Evolutionary conservation across 2,329 filamentous ascomycete genomes (phyloP).

Genomic region (Colletotrichum costaricense): DNA sequence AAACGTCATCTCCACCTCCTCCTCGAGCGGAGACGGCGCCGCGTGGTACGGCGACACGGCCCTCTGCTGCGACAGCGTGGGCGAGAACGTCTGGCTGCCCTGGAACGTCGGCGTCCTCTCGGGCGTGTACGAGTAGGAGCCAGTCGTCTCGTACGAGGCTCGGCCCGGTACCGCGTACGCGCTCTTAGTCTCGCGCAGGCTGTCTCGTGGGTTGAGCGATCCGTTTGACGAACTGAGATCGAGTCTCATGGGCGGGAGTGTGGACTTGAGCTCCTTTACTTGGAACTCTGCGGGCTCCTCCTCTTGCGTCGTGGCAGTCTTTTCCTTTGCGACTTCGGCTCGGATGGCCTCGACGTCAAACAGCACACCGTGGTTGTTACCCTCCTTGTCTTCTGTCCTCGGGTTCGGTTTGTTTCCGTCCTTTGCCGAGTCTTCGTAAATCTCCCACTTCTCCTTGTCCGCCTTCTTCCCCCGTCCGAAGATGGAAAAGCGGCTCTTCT

Average conservation of each 20-base stretch:
- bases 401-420: conserved; percentile 49
- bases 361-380: conserved; percentile 74
- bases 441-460: conserved; percentile 92
- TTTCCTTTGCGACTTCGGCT: conserved; percentile 81
- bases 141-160: conserved; percentile 39
- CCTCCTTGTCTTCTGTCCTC: conserved; percentile 60
- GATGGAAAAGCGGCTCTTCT: conserved; percentile 72
- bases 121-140: conserved; percentile 36
- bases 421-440: conserved; percentile 78
- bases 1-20: conserved; percentile 77
- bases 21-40: conserved; percentile 48
- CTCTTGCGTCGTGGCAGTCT: conserved; percentile 57
- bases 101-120: conserved; percentile 38
- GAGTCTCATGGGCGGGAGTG: conserved; percentile 90
- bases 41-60: conserved; percentile 41
- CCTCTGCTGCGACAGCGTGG: conserved; percentile 2
- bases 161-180: conserved; percentile 49
- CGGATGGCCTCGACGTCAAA: conserved; percentile 97
- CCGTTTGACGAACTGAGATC: conserved; percentile 58
- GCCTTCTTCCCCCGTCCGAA: conserved; percentile 86
- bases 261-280: conserved; percentile 87
- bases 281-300: conserved; percentile 62
- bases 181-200: conserved; percentile 59
- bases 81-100: conserved; percentile 35
- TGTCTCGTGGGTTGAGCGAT: conserved; percentile 44